Base-by-base conservation (phyloP, 2,329 filamentous ascomycete species). In the Ophioceras dolichostomum region DNA sequence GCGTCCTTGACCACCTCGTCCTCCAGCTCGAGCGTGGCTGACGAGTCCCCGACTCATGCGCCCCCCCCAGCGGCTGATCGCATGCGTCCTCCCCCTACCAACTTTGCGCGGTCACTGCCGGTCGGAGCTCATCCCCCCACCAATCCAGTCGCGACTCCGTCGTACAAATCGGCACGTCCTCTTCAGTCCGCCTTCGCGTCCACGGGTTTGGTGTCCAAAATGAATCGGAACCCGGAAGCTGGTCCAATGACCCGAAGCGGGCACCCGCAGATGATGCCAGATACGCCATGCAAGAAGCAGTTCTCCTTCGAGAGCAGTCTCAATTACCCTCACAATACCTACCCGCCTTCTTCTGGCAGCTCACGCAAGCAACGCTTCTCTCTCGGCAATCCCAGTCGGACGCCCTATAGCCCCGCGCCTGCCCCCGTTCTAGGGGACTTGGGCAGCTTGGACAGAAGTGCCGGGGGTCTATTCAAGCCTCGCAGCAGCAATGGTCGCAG, bases 201-300 rank as follows among this genome's bases (percentile, higher is more conserved):
- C 1, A 96, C 91, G 1, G 88, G 89, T 2, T 65, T 98, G 20
- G 81, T 98, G 38, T 95, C 91, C 10, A 98, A 98, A 62, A 84
- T 93, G 57, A 93, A 91, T 51, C 79, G 84, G 40, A 79, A 84
- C 54, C 73, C 79, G 0, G 85, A 95, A 47, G 73, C 85, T 36
- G 72, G 65, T 56, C 45, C 60, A 64, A 51, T 59, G 62, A 46
- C 59, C 56, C 45, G 47, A 37, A 58, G 64, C 27, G 65, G 63
- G 18, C 61, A 61, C 20, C 70, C 69, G 57, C 77, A 80, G 50
- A 70, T 73, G 21, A 88, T 94, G 68, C 89, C 91, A 1, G 91
- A 96, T 53, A 98, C 91, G 2, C 91, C 91, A 1, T 96, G 91
- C 60, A 98, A 96, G 64, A 87, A 91, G 53, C 79, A 82, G 16